These are phyloP conservation scores for Aureobasidium lini DNA, from an alignment of 2,329 filamentous ascomycete species.

Conservation along the genomic window DNA sequence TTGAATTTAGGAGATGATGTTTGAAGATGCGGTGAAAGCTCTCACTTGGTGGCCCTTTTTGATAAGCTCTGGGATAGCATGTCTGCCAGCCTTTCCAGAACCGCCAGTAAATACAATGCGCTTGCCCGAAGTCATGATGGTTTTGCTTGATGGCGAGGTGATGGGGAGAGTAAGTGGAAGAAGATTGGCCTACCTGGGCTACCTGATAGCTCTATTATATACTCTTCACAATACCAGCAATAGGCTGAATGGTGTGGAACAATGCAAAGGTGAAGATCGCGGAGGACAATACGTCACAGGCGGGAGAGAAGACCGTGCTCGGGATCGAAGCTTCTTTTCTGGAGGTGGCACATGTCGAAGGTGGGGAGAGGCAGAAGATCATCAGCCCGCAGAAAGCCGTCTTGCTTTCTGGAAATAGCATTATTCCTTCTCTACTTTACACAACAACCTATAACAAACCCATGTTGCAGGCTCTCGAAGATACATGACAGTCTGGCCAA, in stretches of 20 bases:
- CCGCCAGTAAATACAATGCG: constrained; percentile 49
- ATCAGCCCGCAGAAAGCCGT: neutral
- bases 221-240: neutral
- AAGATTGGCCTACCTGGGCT: neutral
- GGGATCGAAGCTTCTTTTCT: constrained; percentile 2
- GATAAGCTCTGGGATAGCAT: constrained; percentile 47
- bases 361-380: neutral
- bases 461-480: constrained; percentile 8
- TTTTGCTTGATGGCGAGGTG: neutral
- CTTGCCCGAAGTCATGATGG: constrained; percentile 25
- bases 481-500: constrained; percentile 24
- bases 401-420: neutral
- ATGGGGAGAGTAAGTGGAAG: neutral
- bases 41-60: constrained; percentile 39
- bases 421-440: neutral
- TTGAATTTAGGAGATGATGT: neutral
- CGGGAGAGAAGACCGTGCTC: neutral
- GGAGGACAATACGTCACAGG: neutral
- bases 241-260: neutral
- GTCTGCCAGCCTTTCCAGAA: constrained; percentile 48
- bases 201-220: neutral
- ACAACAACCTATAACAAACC: neutral
- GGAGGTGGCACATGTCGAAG: neutral
- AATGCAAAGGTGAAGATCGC: neutral
- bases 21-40: neutral